Percentiles rank a stretch among this genome's conserved stretches.
Evolutionary conservation across 2,329 filamentous ascomycete genomes (phyloP).

Genomic region (Colletotrichum tabaci): DNA sequence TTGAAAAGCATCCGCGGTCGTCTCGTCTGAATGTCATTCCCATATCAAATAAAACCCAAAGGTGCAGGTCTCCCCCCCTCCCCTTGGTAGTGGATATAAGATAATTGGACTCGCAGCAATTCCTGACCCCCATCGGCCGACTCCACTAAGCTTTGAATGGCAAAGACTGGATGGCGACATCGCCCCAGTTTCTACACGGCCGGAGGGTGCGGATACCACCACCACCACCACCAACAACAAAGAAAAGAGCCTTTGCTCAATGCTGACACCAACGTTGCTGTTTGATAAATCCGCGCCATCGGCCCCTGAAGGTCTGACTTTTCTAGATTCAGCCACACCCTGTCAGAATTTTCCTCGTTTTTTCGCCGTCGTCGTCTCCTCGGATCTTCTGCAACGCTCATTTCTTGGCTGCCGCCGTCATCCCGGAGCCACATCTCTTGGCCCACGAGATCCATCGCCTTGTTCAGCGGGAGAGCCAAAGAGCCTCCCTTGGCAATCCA

Average conservation of each 20-base stretch:
- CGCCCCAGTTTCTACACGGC: constrained; percentile 43
- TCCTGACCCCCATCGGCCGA: constrained; percentile 26
- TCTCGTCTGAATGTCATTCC: constrained; percentile 10
- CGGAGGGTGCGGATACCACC: constrained; percentile 33
- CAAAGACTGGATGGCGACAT: constrained; percentile 48
- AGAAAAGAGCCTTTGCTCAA: constrained; percentile 12
- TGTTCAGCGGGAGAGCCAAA: constrained; percentile 31
- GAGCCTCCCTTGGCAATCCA: constrained; percentile 42
- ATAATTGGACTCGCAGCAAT: constrained; percentile 30
- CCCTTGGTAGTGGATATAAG: constrained; percentile 21
- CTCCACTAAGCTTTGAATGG: constrained; percentile 43
- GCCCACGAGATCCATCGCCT: constrained; percentile 39
- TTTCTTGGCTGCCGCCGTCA: constrained; percentile 38
- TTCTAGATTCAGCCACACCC: constrained; percentile 25
- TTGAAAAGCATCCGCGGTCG: constrained; percentile 7
- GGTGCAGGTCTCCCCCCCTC: constrained; percentile 3
- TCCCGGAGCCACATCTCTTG: constrained; percentile 43
- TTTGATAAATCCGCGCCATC: constrained; percentile 24
- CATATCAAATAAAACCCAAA: constrained; percentile 22
- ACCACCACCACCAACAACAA: constrained; percentile 13
- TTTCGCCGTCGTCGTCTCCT: constrained; percentile 31
- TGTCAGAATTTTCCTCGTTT: constrained; percentile 26
- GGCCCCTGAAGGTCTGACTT: constrained; percentile 3
- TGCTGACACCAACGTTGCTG: constrained; percentile 20
- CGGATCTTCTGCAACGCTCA: constrained; percentile 33